Percentiles rank a stretch among this genome's conserved stretches.
Evolutionary conservation across 768 basidiomycete genomes (phyloP).

Genomic region (Exsudoporus frostii): DNA sequence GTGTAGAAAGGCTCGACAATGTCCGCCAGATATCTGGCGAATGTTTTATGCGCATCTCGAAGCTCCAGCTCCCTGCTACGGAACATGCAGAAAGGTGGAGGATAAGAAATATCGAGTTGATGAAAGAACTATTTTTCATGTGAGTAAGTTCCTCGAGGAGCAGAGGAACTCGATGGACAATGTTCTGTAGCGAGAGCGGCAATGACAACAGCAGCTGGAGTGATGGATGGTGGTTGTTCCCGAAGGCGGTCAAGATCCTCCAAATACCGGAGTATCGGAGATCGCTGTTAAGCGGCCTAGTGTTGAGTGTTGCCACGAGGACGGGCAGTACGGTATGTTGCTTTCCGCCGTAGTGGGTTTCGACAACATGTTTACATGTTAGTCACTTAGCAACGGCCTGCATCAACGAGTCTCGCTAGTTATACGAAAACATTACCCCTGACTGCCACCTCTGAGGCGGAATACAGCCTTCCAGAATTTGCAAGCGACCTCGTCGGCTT

Average conservation of each 20-base stretch:
- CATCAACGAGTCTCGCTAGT: conserved; percentile 54
- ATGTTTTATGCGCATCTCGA: conserved; percentile 52
- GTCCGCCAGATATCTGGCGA: conserved; percentile 79
- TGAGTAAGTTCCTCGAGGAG: conserved; percentile 27
- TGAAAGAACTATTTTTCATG: conserved; percentile 55
- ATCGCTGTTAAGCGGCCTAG: conserved; percentile 63
- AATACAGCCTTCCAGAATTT: conserved; percentile 51
- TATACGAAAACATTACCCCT: conserved; percentile 57
- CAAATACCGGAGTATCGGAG: conserved; percentile 60
- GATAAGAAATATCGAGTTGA: conserved; percentile 43
- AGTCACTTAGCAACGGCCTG: conserved; percentile 60
- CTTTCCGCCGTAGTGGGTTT: conserved; percentile 3
- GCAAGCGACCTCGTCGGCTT: conserved; percentile 55
- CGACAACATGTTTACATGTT: conserved; percentile 15
- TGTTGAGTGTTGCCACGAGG: conserved; percentile 79
- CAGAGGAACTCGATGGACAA: background rate
- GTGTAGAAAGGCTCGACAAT: conserved; percentile 87
- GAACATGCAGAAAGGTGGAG: conserved; percentile 46
- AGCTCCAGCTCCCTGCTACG: conserved; percentile 42
- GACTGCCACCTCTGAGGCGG: conserved; percentile 19
- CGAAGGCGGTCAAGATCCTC: conserved; percentile 64
- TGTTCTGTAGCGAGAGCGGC: conserved; percentile 32
- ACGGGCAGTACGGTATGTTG: conserved; percentile 78
- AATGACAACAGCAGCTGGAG: conserved; percentile 50
- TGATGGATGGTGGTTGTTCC: conserved; percentile 72